These are phyloP conservation scores for Crithidia brevicula DNA, from an alignment of 208 protist genomes.

Conservation along the genomic window DNA sequence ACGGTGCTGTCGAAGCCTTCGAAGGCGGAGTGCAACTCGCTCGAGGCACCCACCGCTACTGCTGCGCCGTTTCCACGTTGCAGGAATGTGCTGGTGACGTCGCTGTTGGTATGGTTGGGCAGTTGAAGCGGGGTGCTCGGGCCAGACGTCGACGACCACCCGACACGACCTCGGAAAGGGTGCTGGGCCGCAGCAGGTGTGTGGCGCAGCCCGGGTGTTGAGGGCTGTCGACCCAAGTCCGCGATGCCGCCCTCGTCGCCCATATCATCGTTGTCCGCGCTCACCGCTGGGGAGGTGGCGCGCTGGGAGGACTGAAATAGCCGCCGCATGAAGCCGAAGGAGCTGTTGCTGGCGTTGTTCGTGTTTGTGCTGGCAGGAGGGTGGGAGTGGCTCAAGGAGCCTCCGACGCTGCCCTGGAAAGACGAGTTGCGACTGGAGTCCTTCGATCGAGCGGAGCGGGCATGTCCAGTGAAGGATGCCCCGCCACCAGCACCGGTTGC, in stretches of 20 bases:
- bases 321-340: constrained; percentile 22
- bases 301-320: constrained; percentile 24
- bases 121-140: constrained; percentile 3
- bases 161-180: neutral
- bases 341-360: constrained; percentile 9
- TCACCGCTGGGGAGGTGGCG: constrained; percentile 1
- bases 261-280: neutral
- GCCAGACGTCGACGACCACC: constrained; percentile 6
- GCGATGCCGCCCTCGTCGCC: constrained; percentile 1
- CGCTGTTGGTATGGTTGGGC: neutral
- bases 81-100: neutral
- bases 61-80: neutral
- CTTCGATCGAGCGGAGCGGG: constrained; percentile 3
- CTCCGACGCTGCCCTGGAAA: constrained; percentile 6
- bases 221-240: neutral
- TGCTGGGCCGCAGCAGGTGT: neutral
- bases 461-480: neutral
- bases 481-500: constrained; percentile 1
- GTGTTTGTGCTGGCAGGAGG: neutral
- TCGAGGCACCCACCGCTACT: neutral
- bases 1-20: constrained; percentile 22
- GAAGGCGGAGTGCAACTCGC: constrained; percentile 20
- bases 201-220: neutral
- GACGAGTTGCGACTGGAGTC: constrained; percentile 20
- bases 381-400: neutral